Conservation (phyloP, 768 basidiomycete genomes). For the Hortiboletus flavorubellus region DNA sequence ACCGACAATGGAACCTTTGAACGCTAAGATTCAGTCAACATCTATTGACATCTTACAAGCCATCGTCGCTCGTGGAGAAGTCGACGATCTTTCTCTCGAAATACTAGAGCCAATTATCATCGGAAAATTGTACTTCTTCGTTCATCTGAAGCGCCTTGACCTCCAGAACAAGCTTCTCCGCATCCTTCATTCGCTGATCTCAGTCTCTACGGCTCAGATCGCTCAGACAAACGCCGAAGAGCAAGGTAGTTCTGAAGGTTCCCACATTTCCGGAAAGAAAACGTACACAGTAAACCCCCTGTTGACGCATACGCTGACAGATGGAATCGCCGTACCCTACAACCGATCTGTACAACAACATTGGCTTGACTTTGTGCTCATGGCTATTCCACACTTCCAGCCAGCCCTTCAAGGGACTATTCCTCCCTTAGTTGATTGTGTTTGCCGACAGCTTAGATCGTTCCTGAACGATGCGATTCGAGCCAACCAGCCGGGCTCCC, state of each 20-base stretch:
- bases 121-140: conserved; percentile 67
- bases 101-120: conserved; percentile 68
- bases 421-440: conserved; percentile 71
- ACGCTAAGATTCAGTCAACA: conserved; percentile 65
- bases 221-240: conserved; percentile 32
- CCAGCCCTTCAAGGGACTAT: conserved; percentile 64
- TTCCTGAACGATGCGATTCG: conserved; percentile 54
- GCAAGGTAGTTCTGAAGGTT: conserved; percentile 33
- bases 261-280: conserved; percentile 28
- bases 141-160: conserved; percentile 70
- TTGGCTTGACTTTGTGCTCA: conserved; percentile 95
- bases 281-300: conserved; percentile 63
- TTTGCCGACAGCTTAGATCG: conserved; percentile 65
- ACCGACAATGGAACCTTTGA: conserved; percentile 56
- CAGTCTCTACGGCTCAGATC: conserved; percentile 47
- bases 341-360: conserved; percentile 87
- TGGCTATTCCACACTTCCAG: conserved; percentile 85
- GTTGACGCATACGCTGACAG: conserved; percentile 72
- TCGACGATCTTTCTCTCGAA: conserved; percentile 57
- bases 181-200: conserved; percentile 82
- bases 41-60: conserved; percentile 81
- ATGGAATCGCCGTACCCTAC: conserved; percentile 65
- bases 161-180: conserved; percentile 93
- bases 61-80: conserved; percentile 77
- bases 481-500: conserved; percentile 37